Percentiles rank a stretch among this genome's conserved stretches.
These are phyloP conservation scores for Colletotrichum sidae DNA, from an alignment of 2,329 filamentous ascomycete genomes.

Conservation along the genomic window DNA sequence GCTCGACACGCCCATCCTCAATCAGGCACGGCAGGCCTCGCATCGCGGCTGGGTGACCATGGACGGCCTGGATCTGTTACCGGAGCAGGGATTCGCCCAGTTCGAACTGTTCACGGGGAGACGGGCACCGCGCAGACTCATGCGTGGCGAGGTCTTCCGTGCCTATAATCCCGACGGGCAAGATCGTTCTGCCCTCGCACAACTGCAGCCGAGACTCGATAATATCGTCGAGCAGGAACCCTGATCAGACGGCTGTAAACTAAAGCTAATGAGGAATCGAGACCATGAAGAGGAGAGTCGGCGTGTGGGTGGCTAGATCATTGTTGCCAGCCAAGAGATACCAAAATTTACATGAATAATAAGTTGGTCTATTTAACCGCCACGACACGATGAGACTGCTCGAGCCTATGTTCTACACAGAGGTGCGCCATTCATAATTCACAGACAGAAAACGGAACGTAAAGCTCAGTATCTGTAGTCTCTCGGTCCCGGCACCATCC, in stretches of 20 bases:
- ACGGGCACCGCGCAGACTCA: constrained; percentile 74
- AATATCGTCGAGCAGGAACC: constrained; percentile 55
- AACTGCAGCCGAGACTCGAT: constrained; percentile 54
- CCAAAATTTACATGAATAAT: constrained; percentile 31
- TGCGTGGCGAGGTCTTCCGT: constrained; percentile 73
- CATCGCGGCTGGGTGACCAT: constrained; percentile 78
- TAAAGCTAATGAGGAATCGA: too few relatives aligned
- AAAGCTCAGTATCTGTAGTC: constrained; percentile 11
- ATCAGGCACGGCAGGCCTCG: constrained; percentile 71
- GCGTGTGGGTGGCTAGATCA: not conserved
- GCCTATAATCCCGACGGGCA: constrained; percentile 56
- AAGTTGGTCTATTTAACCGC: constrained; percentile 7
- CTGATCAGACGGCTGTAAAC: constrained; percentile 36
- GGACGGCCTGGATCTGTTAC: constrained; percentile 80
- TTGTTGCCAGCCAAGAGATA: constrained; percentile 21
- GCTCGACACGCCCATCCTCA: constrained; percentile 76
- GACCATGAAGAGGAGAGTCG: constrained; percentile 5
- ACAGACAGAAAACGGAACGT: too few relatives aligned
- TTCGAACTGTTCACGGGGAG: constrained; percentile 85
- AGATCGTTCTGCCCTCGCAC: constrained; percentile 52
- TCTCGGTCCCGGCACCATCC: not conserved
- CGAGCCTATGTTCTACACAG: too few relatives aligned
- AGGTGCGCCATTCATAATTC: too few relatives aligned
- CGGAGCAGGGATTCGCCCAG: constrained; percentile 84
- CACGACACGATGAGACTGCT: too few relatives aligned